phyloP scores from a whole-genome alignment of 768 basidiomycete genomes.

The Tricholoma saponaceum region DNA sequence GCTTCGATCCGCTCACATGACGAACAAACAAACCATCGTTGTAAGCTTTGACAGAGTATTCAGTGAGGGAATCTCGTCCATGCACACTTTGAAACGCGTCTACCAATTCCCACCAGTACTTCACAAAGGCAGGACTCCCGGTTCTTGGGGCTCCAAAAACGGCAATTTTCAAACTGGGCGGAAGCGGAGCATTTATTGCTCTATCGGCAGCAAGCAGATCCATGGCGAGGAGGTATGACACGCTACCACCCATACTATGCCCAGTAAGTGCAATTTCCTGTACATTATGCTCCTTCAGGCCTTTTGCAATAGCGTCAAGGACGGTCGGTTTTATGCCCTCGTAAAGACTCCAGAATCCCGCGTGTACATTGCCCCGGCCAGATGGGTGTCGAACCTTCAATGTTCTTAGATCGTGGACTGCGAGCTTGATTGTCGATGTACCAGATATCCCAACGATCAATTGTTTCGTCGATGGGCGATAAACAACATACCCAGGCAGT shows the following conservation, averaged over 20 bases:
- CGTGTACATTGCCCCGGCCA: conserved; percentile 38
- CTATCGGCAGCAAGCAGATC: conserved; percentile 36
- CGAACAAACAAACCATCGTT: conserved; percentile 39
- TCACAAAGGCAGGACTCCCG: conserved; percentile 39
- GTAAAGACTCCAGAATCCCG: conserved; percentile 54
- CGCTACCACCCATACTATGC: conserved; percentile 53
- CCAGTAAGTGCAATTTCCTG: conserved; percentile 48
- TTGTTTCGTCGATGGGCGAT: conserved; percentile 39
- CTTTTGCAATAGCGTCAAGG: conserved; percentile 34
- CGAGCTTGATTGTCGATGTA: conserved; percentile 39
- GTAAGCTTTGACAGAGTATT: conserved; percentile 50
- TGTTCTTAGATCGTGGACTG: conserved; percentile 42
- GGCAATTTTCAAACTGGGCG: conserved; percentile 35
- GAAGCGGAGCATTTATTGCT: conserved; percentile 11
- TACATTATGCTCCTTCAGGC: conserved; percentile 30
- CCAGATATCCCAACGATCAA: conserved; percentile 52
- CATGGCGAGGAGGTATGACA: conserved; percentile 47
- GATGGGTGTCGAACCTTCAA: conserved; percentile 36
- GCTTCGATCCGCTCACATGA: not conserved
- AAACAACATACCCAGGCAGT: conserved; percentile 44
- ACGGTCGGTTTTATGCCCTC: conserved; percentile 32
- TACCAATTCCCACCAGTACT: conserved; percentile 37
- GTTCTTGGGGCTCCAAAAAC: conserved; percentile 50
- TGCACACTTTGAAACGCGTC: conserved; percentile 26
- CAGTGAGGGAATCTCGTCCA: conserved; percentile 34